Base-by-base conservation (phyloP, 371 early-diverging fungal genomes). In the Apophysomyces sp. region DNA sequence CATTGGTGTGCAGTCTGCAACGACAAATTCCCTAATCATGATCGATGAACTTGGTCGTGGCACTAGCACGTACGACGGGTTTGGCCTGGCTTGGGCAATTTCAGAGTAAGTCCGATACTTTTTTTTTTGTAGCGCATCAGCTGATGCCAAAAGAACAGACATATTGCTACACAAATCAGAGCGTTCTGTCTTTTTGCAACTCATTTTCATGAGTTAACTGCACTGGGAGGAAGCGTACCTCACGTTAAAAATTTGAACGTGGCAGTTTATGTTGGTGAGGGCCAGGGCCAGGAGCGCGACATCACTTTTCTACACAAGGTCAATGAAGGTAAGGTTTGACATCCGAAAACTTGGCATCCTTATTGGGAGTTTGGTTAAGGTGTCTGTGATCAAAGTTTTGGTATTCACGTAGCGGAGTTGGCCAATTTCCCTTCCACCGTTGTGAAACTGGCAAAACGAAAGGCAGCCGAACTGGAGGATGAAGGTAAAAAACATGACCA, bases 21-120 rank as follows among this genome's bases (percentile, higher is more conserved):
- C 98, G 0, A 34, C 70, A 1, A 80, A 92, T 49, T 97, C 98
- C 0, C 83, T 99, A 8, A 92, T 99, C 36, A 93, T 99, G 59
- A 97, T 99, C 69, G 99, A 99, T 76, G 99, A 99, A 72, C 89
- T 99, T 15, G 99, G 99, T 21, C 86, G 99, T 62, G 99, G 99
- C 27, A 99, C 99, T 32, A 93, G 94, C 62, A 98, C 99, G 1
- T 94, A 92, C 68, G 99, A 99, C 76, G 99, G 99, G 5, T 92
- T 95, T 69, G 97, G 98, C 16, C 77, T 99, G 37, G 99, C 99
- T 9, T 93, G 94, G 93, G 94, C 98, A 24, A 96, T 99, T 52
- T 92, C 96, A 34, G 95, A 99, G 88, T 92, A 84, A 76, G 85
- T 65, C 49, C 49, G 49, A 16, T 21, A 2, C 2, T 37, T 2